Evolutionary conservation across 768 basidiomycete genomes (phyloP).

Genomic region (Asterophora parasitica): DNA sequence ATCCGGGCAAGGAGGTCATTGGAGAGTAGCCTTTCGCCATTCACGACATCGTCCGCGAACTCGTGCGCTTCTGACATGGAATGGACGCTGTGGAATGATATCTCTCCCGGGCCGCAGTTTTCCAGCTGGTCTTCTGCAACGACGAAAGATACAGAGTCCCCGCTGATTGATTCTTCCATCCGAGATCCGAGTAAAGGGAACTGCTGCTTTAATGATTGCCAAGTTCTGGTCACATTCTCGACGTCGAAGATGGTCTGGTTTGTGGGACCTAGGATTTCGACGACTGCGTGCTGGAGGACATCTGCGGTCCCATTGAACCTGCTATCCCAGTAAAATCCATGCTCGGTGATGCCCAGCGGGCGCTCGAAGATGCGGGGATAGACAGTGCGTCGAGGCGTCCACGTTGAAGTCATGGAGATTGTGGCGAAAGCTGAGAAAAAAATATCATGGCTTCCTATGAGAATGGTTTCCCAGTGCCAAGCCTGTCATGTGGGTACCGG

Average conservation of each 20-base stretch:
- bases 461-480: background rate
- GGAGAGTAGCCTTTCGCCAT: constrained; percentile 36
- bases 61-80: constrained; percentile 30
- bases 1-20: constrained; percentile 37
- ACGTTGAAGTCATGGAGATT: constrained; percentile 1
- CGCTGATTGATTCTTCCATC: constrained; percentile 28
- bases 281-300: constrained; percentile 29
- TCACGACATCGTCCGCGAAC: constrained; percentile 24
- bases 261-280: constrained; percentile 19
- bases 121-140: constrained; percentile 34
- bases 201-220: constrained; percentile 42
- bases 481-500: background rate
- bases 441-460: constrained; percentile 4
- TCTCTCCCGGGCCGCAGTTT: constrained; percentile 30
- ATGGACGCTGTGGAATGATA: constrained; percentile 28
- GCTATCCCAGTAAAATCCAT: constrained; percentile 38
- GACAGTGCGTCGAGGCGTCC: constrained; percentile 3
- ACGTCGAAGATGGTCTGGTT: constrained; percentile 16
- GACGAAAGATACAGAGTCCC: constrained; percentile 32
- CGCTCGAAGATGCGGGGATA: constrained; percentile 26
- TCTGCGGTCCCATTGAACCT: constrained; percentile 42
- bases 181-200: constrained; percentile 46
- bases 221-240: constrained; percentile 36
- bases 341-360: constrained; percentile 35
- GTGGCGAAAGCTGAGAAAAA: background rate